These are phyloP conservation scores for Ustilago bromivora DNA, from an alignment of 1,284 basidiomycete genomes.

Conservation along the genomic window DNA sequence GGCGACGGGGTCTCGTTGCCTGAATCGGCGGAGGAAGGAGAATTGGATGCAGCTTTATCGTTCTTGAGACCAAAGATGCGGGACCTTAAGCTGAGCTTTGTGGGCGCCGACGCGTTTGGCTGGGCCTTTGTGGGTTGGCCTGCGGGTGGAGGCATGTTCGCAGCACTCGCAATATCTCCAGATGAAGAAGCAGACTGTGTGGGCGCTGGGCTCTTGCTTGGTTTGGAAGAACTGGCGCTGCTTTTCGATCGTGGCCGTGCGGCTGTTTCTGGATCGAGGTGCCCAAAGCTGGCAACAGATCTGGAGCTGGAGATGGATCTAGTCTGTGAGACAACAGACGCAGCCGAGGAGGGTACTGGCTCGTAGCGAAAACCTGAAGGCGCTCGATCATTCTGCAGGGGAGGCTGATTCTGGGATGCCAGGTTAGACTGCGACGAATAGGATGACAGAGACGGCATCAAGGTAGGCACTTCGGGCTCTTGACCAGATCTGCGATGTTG, in stretches of 20 bases:
- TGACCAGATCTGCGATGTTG: neutral
- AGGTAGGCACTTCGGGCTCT: neutral
- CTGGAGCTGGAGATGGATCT: conserved; percentile 19
- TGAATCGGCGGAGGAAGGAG: conserved; percentile 23
- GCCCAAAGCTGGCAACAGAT: conserved; percentile 14
- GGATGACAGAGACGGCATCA: conserved; percentile 6
- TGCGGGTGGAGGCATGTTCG: neutral
- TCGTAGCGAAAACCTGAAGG: neutral
- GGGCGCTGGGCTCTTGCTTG: neutral
- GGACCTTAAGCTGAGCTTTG: conserved; percentile 41
- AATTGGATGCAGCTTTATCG: conserved; percentile 18
- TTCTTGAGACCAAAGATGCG: conserved; percentile 46
- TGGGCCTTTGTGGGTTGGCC: conserved; percentile 2
- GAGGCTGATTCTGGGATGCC: neutral
- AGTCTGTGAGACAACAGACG: conserved; percentile 2
- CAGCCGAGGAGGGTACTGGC: neutral
- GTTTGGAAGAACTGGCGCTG: conserved; percentile 16
- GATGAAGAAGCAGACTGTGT: conserved; percentile 2
- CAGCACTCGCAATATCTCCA: neutral
- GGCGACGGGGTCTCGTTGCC: conserved; percentile 34
- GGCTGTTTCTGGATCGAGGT: conserved; percentile 6
- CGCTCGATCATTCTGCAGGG: neutral
- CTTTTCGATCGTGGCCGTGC: conserved; percentile 38
- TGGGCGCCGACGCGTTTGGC: conserved; percentile 6
- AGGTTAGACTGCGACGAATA: conserved; percentile 9